Conservation (phyloP, 2,329 filamentous ascomycete species). For the Alternaria angustiovoidea region DNA sequence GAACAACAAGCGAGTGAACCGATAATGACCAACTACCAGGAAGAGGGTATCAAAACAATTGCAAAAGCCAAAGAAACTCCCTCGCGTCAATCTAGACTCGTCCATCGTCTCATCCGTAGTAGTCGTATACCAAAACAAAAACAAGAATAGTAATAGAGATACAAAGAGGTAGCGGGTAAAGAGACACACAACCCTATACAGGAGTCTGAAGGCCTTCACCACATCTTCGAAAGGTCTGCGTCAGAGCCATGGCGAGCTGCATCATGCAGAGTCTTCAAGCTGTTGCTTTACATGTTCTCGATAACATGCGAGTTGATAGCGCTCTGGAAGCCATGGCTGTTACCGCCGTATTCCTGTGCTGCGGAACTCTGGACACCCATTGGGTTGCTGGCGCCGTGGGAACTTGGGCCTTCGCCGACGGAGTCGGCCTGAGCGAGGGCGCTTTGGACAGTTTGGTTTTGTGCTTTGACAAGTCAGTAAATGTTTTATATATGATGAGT, state of each 20-base stretch:
- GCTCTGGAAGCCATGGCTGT: constrained; percentile 71
- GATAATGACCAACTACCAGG: constrained; percentile 9
- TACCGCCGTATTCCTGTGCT: constrained; percentile 48
- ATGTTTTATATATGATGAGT: background rate
- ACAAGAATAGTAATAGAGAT: background rate
- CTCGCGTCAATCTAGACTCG: background rate
- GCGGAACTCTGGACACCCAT: constrained; percentile 30
- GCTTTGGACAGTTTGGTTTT: constrained; percentile 61
- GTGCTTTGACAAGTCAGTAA: background rate
- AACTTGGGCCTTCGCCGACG: constrained; percentile 65
- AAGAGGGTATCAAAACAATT: constrained; percentile 20
- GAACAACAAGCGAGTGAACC: constrained; percentile 9
- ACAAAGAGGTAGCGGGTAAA: background rate
- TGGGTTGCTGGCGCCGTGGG: constrained; percentile 44
- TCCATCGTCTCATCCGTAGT: background rate
- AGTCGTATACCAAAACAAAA: background rate
- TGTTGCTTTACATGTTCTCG: constrained; percentile 74
- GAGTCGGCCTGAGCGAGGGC: constrained; percentile 60
- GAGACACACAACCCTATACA: background rate
- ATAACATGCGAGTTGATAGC: constrained; percentile 83
- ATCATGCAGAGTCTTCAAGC: background rate
- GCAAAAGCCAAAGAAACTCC: background rate
- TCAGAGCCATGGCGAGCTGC: background rate
- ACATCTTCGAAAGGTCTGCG: background rate
- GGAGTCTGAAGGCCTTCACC: background rate